phyloP scores from a whole-genome alignment of 1,284 basidiomycete genomes.

The Sporisorium reilianum region DNA sequence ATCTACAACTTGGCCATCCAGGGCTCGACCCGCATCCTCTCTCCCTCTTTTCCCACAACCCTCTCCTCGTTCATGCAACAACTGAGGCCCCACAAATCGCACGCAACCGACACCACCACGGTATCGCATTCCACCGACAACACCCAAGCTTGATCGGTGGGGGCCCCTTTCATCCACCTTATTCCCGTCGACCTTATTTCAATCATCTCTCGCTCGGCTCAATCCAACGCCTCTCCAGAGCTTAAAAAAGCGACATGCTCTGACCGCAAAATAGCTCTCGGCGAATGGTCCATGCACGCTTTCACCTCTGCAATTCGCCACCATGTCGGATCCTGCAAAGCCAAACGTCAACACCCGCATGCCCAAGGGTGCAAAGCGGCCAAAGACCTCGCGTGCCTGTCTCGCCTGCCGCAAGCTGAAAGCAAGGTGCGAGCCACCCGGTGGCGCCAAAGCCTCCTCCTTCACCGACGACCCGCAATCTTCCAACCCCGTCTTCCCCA shows the following conservation, averaged over 20 bases:
- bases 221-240: not conserved
- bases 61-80: not conserved
- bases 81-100: not conserved
- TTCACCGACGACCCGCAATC: slow-evolving; percentile 23
- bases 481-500: slow-evolving; percentile 11
- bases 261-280: not conserved
- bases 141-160: not conserved
- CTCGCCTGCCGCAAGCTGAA: slow-evolving; percentile 53
- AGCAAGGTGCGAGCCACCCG: slow-evolving; percentile 43
- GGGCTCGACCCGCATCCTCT: not conserved
- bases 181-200: not conserved
- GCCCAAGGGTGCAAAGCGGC: slow-evolving; percentile 52
- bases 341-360: slow-evolving; percentile 47
- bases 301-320: not conserved
- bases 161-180: not conserved
- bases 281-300: not conserved
- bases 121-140: slow-evolving; percentile 2
- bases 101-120: not conserved
- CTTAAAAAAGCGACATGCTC: slow-evolving; percentile 8
- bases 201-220: slow-evolving; percentile 3
- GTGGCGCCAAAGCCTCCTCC: slow-evolving; percentile 8
- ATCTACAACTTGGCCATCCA: not conserved
- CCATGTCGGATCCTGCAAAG: slow-evolving; percentile 29
- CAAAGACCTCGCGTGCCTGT: slow-evolving; percentile 47
- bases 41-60: not conserved